phyloP scores from a whole-genome alignment of 2,329 filamentous ascomycete species.

The Penicillium thymicola region DNA sequence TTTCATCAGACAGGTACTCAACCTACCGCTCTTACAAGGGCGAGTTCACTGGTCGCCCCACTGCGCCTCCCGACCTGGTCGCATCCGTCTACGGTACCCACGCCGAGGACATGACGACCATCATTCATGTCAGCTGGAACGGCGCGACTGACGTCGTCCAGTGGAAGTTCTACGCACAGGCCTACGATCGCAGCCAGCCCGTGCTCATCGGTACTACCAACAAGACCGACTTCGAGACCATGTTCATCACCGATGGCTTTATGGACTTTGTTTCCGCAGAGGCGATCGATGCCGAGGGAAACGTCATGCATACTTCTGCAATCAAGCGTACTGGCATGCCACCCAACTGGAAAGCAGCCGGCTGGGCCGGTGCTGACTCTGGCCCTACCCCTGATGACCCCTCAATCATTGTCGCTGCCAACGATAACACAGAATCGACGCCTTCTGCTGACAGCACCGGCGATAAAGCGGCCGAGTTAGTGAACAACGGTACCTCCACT shows the following conservation, averaged over 20 bases:
- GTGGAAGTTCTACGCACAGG: constrained; percentile 33
- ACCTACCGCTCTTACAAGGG: constrained; percentile 44
- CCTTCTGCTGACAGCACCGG: neutral
- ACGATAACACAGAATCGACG: constrained; percentile 11
- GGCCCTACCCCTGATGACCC: constrained; percentile 30
- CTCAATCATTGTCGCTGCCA: constrained; percentile 18
- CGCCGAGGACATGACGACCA: constrained; percentile 18
- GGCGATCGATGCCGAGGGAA: constrained; percentile 20
- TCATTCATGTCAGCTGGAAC: constrained; percentile 26
- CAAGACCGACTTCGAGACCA: constrained; percentile 37
- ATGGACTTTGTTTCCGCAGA: constrained; percentile 30
- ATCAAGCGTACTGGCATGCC: constrained; percentile 26
- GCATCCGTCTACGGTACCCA: constrained; percentile 32
- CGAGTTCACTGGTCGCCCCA: constrained; percentile 35
- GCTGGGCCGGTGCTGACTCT: constrained; percentile 22
- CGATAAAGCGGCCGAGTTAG: constrained; percentile 6
- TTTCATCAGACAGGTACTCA: constrained; percentile 33
- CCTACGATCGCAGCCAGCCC: constrained; percentile 14
- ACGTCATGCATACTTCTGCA: constrained; percentile 23
- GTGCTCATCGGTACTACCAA: constrained; percentile 23
- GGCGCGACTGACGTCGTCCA: constrained; percentile 36
- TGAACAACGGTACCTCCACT: constrained; percentile 1
- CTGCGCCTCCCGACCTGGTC: constrained; percentile 31
- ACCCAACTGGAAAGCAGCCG: constrained; percentile 30
- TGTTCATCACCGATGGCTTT: constrained; percentile 29